Base-by-base conservation (phyloP, 495 filamentous ascomycete genomes). In the Talaromyces thailandensis region DNA sequence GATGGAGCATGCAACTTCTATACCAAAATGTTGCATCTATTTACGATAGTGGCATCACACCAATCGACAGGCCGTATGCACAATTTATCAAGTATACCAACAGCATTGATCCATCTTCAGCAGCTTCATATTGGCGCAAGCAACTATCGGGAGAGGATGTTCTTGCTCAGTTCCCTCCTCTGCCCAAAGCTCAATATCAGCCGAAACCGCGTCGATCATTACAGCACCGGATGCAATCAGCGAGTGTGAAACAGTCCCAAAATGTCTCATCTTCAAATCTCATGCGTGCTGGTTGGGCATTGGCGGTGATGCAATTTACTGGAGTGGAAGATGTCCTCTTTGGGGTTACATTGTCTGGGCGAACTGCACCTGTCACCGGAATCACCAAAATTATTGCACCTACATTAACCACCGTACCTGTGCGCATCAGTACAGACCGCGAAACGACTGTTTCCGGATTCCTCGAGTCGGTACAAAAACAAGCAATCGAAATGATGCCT, bases 391-490 rank as follows among this genome's bases (percentile, higher is more conserved):
- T 82, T 4, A 65, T 69, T 23, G 78, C 68, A 16, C 79, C 80
- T n/a, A 79, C 76, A 0, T 71, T 81, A 45, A 69, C 76, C n/a
- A 77, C 75, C 2, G 71, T 86, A 21, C 86, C 86, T 0, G 63
- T 85, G 4, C 75, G 81, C 0, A 68, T 86, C 8, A 56, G 31
- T 6, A 21, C 70, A 21, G 62, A 78, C 40, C 58, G 67, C 21
- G n/a, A 60, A 6, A 45, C 61, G 7, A 66, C 58, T 6, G 65
- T 81, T 11, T 9, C 53, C 2, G 65, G 73, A 1, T 65, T 68
- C 60, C 65, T 87, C 9, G 65, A 73, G 32, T 37, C 69, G 0
- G 29, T 83, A 4, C 77, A 81, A 28, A 37, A 62, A 9, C 68
- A 73, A 62, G 62, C 64, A 25, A 64, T 56, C 23, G 63, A 69